Percentiles rank a stretch among this genome's conserved stretches.
Evolutionary conservation across 495 filamentous ascomycete species (phyloP).

Genomic region (Oidiodendron maius): DNA sequence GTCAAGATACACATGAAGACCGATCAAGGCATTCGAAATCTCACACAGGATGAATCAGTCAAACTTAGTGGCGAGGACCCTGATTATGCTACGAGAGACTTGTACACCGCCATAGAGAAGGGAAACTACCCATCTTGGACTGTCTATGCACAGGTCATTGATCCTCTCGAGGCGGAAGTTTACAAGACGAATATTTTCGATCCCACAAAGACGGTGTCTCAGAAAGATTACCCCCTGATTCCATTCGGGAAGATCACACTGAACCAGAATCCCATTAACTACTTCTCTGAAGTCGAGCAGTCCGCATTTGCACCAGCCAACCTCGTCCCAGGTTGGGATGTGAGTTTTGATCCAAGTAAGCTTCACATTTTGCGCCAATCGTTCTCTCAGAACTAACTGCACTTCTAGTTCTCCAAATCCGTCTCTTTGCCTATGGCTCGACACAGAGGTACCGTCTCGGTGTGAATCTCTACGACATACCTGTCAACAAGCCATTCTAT

Average conservation of each 20-base stretch:
- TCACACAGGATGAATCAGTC: conserved; percentile 48
- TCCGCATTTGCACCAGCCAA: conserved; percentile 71
- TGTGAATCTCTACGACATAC: conserved; percentile 57
- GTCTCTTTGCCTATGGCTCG: conserved; percentile 66
- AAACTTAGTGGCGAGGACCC: conserved; percentile 48
- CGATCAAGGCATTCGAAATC: conserved; percentile 52
- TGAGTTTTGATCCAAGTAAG: conserved; percentile 46
- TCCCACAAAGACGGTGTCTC: conserved; percentile 65
- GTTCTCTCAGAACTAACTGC: neutral
- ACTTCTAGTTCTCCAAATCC: conserved; percentile 64
- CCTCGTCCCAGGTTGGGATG: conserved; percentile 65
- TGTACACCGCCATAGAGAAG: conserved; percentile 51
- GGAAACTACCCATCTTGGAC: conserved; percentile 56
- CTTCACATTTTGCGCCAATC: neutral
- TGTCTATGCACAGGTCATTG: conserved; percentile 55
- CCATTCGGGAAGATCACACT: conserved; percentile 63
- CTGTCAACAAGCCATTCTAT: conserved; percentile 29
- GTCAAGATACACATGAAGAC: conserved; percentile 65
- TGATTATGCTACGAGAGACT: conserved; percentile 54
- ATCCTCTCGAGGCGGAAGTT: conserved; percentile 51
- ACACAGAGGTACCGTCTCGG: conserved; percentile 62
- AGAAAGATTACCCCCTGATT: conserved; percentile 61
- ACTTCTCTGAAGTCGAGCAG: conserved; percentile 77
- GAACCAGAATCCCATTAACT: conserved; percentile 63
- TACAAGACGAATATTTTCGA: conserved; percentile 60